Percentiles rank a stretch among this genome's conserved stretches.
Conservation (phyloP, 2,329 filamentous ascomycete species). For the Ilyonectria sp. region DNA sequence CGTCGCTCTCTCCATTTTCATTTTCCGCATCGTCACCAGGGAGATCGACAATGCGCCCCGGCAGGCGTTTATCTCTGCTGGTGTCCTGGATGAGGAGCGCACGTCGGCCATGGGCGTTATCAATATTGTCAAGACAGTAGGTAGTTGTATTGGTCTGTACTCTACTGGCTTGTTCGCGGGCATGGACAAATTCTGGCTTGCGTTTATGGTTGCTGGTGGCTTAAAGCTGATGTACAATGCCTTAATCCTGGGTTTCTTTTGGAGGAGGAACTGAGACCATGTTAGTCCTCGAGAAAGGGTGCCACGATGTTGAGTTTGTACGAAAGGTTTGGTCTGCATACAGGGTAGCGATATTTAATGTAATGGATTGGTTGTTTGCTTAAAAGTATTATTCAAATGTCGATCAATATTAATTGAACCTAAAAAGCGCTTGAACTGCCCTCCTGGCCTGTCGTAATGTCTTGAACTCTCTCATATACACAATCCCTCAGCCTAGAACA, state of each 20-base stretch:
- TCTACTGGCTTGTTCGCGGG: slow-evolving; percentile 39
- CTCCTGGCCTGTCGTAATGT: no score
- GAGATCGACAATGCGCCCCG: slow-evolving; percentile 43
- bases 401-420: no score
- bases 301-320: no score
- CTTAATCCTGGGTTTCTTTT: slow-evolving; percentile 42
- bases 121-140: slow-evolving; percentile 44
- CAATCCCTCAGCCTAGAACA: no score
- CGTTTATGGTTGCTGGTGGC: slow-evolving; percentile 39
- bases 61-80: slow-evolving; percentile 41
- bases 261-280: slow-evolving; percentile 24
- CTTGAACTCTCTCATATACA: no score
- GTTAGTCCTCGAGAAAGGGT: no score
- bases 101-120: slow-evolving; percentile 44
- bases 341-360: no score
- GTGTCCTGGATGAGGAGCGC: slow-evolving; percentile 39
- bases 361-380: no score
- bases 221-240: slow-evolving; percentile 41
- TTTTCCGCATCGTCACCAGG: slow-evolving; percentile 41
- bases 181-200: slow-evolving; percentile 41
- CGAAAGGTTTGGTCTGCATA: no score
- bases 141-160: slow-evolving; percentile 41
- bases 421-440: no score
- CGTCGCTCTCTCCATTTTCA: slow-evolving; percentile 36
- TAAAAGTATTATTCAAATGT: no score